Conservation (phyloP, 2,329 filamentous ascomycete genomes). For the Pyrenophora graminea region DNA sequence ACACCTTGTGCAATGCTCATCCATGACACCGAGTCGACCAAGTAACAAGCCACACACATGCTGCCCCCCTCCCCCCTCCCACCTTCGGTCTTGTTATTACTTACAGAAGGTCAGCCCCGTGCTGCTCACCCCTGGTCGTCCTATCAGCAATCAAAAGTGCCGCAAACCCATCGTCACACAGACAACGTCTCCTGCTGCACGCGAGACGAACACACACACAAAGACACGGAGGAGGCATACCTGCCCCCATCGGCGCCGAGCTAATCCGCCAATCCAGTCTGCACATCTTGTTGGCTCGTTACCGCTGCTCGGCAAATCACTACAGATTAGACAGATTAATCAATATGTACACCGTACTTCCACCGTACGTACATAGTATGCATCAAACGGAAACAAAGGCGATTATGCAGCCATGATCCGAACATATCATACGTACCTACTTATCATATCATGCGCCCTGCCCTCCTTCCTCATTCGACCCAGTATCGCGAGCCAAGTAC, state of each 20-base stretch:
- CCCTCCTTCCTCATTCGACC: constrained; percentile 10
- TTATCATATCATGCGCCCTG: background rate
- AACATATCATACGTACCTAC: background rate
- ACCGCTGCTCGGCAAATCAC: background rate
- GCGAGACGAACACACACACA: constrained; percentile 5
- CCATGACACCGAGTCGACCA: constrained; percentile 10
- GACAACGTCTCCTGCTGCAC: constrained; percentile 8
- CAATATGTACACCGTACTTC: background rate
- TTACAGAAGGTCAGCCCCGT: background rate
- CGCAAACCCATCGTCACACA: constrained; percentile 6
- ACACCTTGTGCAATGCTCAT: constrained; percentile 13
- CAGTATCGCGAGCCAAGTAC: background rate
- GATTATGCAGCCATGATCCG: constrained; percentile 5
- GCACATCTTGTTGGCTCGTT: background rate
- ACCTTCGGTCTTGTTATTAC: constrained; percentile 3
- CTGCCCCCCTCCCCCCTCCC: background rate
- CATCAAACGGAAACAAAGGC: background rate
- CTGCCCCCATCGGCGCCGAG: background rate
- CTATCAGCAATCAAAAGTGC: constrained; percentile 8
- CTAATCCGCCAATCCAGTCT: background rate
- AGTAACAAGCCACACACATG: constrained; percentile 1
- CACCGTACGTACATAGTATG: background rate
- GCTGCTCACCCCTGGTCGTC: background rate
- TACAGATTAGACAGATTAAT: background rate
- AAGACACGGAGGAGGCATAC: background rate